Base-by-base conservation (phyloP, 192 early-diverging fungal genomes). In the Backusella mclennaniae region DNA sequence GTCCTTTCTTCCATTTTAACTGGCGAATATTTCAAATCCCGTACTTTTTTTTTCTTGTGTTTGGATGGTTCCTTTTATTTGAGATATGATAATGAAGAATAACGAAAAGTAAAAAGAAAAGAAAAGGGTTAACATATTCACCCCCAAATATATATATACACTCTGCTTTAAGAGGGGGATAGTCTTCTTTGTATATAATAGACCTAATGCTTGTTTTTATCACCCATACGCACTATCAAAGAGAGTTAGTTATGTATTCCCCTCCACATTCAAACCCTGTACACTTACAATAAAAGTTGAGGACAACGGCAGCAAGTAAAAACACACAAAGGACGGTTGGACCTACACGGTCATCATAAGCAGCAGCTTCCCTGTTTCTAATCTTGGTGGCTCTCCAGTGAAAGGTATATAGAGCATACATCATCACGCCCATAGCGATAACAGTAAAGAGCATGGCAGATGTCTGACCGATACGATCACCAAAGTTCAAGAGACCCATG, bases 341-440 rank as follows among this genome's bases (percentile, higher is more conserved):
- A 46, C 93, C 93, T 12, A 90, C 78, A 11, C 91, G 85, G 75
- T 93, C 91, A 77, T 95, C 93, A 83, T 93, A 95, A 17, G 94
- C 92, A 38, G 92, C 93, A n/a, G 89, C 77, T 38, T 93, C 91
- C 63, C 90, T 87, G 71, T 88, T 89, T 42, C 94, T 88, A 78
- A 95, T 95, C 84, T 87, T 91, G 77, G 86, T 83, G 4, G 92
- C 92, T 67, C 94, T 87, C 92, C 92, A 94, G 82, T 93, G 92
- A 81, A 89, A 95, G 41, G 90, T 87, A 69, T 87, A 85, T 29
- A 95, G 84, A 1, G 94, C 90, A 78, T 95, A 95, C 23, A 94
- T 78, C 94, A 95, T 95, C 23, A 92, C 88, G 41, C 84, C 80
- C 85, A 95, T 86, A 6, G 93, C 80, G 73, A 90, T 85, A 1